Percentiles rank a stretch among this genome's conserved stretches.
Evolutionary conservation across 495 filamentous ascomycete genomes (phyloP).

Genomic region (Podospora bellae-mahoneyi): DNA sequence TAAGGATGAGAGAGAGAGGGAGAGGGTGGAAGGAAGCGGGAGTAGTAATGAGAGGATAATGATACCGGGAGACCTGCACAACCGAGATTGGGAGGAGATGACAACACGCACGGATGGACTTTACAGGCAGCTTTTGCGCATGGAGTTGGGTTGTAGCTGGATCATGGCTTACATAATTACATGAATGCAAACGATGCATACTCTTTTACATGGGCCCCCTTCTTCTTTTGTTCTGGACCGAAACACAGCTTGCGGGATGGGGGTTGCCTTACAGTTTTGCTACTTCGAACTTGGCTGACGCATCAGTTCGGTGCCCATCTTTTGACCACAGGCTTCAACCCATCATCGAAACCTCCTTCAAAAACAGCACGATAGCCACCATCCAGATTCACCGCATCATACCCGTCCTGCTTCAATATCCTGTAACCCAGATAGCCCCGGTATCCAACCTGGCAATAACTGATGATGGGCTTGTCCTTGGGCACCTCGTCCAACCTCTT

Average conservation of each 20-base stretch:
- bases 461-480: slow-evolving; percentile 20
- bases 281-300: too few relatives aligned
- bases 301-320: neutral
- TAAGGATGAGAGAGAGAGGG: neutral
- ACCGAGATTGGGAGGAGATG: neutral
- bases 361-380: slow-evolving; percentile 26
- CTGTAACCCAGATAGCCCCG: slow-evolving; percentile 32
- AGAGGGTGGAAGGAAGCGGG: too few relatives aligned
- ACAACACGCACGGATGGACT: neutral
- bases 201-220: neutral
- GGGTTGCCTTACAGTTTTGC: too few relatives aligned
- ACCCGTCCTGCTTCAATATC: slow-evolving; percentile 32
- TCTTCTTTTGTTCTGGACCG: too few relatives aligned
- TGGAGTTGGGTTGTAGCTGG: neutral
- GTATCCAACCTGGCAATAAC: slow-evolving; percentile 30
- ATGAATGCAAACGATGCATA: neutral
- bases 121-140: neutral
- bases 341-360: slow-evolving; percentile 4
- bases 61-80: neutral
- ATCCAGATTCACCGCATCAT: slow-evolving; percentile 33
- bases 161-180: neutral
- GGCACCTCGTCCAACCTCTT: slow-evolving; percentile 19
- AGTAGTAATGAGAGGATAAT: neutral
- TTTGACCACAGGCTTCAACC: neutral
- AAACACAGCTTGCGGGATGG: too few relatives aligned